phyloP scores from a whole-genome alignment of 2,329 filamentous ascomycete genomes.

The Beauveria scarabaeidicola region DNA sequence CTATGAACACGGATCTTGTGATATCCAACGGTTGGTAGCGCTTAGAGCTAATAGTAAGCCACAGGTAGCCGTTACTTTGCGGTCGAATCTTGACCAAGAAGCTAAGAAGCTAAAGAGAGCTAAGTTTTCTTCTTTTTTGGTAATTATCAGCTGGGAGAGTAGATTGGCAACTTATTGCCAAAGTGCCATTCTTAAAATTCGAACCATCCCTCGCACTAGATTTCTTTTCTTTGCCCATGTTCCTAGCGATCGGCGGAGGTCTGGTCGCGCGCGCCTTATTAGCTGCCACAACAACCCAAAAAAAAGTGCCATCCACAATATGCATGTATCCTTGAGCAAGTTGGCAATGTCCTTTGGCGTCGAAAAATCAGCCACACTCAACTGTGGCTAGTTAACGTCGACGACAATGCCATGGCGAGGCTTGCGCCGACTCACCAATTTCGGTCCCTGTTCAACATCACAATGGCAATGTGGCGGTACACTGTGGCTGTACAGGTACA shows the following conservation, averaged over 20 bases:
- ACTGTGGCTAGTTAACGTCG: slow-evolving; percentile 1
- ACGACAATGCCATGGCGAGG: neutral
- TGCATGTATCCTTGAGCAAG: neutral
- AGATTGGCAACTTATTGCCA: no score
- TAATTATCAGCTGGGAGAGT: no score
- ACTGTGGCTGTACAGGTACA: neutral
- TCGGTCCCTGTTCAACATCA: neutral
- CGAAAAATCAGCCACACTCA: slow-evolving; percentile 1
- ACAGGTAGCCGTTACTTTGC: no score
- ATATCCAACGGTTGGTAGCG: neutral
- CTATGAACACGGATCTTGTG: neutral
- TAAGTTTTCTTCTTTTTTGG: neutral
- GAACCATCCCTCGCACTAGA: neutral
- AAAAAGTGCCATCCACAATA: neutral
- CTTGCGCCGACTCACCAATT: neutral
- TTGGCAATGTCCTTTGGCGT: neutral
- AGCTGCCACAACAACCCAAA: neutral
- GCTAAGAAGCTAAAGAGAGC: neutral
- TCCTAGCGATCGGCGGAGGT: neutral
- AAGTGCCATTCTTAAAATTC: neutral
- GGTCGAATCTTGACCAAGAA: neutral
- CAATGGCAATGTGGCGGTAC: neutral
- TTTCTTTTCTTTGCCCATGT: neutral
- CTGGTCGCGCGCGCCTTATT: neutral
- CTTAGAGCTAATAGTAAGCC: no score